A percentile compares a stretch with the other conserved stretches of the same genome.
Conservation (phyloP, 345 rosid genomes). For the Gossypium raimondii region DNA sequence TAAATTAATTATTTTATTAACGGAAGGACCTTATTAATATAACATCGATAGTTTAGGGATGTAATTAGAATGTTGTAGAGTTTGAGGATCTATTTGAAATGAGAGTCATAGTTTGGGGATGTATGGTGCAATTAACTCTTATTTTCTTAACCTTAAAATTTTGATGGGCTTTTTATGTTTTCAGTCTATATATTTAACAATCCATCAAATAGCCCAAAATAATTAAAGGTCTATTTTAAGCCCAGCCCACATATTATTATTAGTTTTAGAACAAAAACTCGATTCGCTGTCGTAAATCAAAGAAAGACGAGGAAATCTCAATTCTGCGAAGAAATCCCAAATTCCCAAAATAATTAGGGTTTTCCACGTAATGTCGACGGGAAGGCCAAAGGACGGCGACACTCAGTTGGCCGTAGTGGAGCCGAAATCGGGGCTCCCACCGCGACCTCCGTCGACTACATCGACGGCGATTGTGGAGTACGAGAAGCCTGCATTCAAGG, state of each 20-base stretch:
- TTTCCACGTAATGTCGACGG: conserved; percentile 48
- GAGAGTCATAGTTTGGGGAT: too few relatives aligned
- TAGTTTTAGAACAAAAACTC: background rate
- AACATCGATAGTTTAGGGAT: too few relatives aligned
- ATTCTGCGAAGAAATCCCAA: conserved; percentile 19
- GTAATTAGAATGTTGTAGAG: too few relatives aligned
- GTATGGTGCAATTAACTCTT: too few relatives aligned
- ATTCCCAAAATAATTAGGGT: conserved; percentile 30
- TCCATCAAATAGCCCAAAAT: background rate
- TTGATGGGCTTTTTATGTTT: background rate
- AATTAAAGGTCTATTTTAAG: background rate
- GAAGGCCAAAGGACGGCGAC: conserved; percentile 43
- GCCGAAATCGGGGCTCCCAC: conserved; percentile 35
- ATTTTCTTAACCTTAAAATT: too few relatives aligned
- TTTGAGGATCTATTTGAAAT: too few relatives aligned
- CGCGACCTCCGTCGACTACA: conserved; percentile 28
- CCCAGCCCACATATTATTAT: background rate
- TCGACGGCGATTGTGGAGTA: conserved; percentile 77
- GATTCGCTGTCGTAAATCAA: background rate
- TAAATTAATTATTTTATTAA: too few relatives aligned
- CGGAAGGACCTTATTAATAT: too few relatives aligned
- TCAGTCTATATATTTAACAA: background rate
- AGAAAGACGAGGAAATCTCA: background rate
- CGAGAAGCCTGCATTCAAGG: conserved; percentile 60
- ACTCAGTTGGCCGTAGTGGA: conserved; percentile 49